Evolutionary conservation across 202 grass and related monocot genomes (phyloP).

Genomic region (Saccharum hybrid): DNA sequence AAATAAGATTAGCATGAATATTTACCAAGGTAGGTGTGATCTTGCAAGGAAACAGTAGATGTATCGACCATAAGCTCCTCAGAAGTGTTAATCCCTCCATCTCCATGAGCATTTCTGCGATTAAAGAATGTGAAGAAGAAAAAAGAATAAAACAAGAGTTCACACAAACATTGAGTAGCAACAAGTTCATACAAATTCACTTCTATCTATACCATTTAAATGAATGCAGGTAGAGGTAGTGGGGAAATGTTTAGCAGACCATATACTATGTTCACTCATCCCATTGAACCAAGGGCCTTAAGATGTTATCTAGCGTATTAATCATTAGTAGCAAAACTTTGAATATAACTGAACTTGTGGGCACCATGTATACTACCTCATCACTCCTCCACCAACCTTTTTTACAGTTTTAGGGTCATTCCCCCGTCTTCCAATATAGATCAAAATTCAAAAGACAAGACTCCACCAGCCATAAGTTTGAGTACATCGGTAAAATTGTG

Average conservation of each 20-base stretch:
- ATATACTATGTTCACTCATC: background rate
- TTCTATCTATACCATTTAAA: constrained; percentile 4
- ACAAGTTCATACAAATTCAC: background rate
- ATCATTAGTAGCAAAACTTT: constrained; percentile 19
- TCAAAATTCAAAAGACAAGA: background rate
- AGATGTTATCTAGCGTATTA: background rate
- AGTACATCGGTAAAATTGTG: background rate
- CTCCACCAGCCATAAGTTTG: constrained; percentile 2
- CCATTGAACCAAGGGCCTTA: background rate
- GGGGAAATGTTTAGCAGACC: constrained; percentile 13
- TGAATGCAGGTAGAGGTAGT: background rate
- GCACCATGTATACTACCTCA: background rate
- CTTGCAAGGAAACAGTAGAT: constrained; percentile 57
- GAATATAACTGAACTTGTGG: background rate
- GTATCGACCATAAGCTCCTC: constrained; percentile 61
- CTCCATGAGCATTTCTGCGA: constrained; percentile 57
- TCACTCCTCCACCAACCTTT: constrained; percentile 15
- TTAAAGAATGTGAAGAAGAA: constrained; percentile 34
- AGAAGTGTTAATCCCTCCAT: constrained; percentile 51
- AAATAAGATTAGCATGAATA: constrained; percentile 39
- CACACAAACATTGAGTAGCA: constrained; percentile 16
- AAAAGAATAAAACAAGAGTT: background rate
- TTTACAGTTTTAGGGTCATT: background rate
- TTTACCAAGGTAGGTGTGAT: constrained; percentile 69
- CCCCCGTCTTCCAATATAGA: background rate